Evolutionary conservation across 306 rosid genomes (phyloP), one percentile per base, ranked within the genome.

Genomic region (Acacia confusa): DNA sequence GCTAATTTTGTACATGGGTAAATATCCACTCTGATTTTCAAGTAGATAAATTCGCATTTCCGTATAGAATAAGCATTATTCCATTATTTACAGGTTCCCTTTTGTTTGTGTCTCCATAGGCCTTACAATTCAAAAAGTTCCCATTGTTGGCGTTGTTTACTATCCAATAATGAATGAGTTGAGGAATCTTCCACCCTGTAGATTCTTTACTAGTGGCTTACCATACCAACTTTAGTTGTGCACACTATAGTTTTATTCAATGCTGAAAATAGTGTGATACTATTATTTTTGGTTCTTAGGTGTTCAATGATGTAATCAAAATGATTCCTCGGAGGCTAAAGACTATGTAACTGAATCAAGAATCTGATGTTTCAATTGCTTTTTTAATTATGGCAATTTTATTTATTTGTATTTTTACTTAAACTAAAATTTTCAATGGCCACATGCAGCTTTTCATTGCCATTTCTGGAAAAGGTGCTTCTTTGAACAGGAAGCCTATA

Each of bases 1-100:
- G 93, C 97, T 34, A 95, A 95, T 86, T 95, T 95, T 52, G 99
- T 93, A n/a, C 98, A n/a, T n/a, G n/a, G n/a, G n/a, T n/a, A n/a
- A n/a, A n/a, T n/a, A n/a, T n/a, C n/a, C n/a, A n/a, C n/a, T n/a
- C n/a, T n/a, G n/a, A n/a, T n/a, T n/a, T n/a, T n/a, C n/a, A n/a
- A n/a, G n/a, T n/a, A n/a, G n/a, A n/a, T n/a, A n/a, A n/a, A n/a
- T n/a, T n/a, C n/a, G n/a, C n/a, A n/a, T n/a, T n/a, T n/a, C n/a
- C n/a, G n/a, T n/a, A n/a, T n/a, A n/a, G n/a, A n/a, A n/a, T n/a
- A n/a, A n/a, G n/a, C n/a, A n/a, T n/a, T n/a, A n/a, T n/a, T n/a
- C n/a, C n/a, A n/a, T n/a, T n/a, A n/a, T n/a, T n/a, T n/a, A n/a
- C n/a, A n/a, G n/a, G n/a, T n/a, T n/a, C n/a, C n/a, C n/a, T n/a